Conservation (phyloP, 2,329 filamentous ascomycete genomes). For the Pyricularia sp. region DNA sequence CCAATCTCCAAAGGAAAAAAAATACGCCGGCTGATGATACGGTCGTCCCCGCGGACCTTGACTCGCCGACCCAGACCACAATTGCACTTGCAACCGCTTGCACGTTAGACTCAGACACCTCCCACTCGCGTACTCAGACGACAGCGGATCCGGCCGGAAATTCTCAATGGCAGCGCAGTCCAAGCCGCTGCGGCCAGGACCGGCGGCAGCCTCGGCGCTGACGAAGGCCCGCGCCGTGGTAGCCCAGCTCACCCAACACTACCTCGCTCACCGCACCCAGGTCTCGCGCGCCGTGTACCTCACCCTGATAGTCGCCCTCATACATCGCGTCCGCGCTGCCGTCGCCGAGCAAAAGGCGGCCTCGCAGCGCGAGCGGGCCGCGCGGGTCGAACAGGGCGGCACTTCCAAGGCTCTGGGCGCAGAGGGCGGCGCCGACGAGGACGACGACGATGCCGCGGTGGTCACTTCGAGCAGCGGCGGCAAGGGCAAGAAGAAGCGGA, state of each 20-base stretch:
- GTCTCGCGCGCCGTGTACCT: slow-evolving; percentile 81
- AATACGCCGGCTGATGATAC: neutral
- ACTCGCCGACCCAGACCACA: neutral
- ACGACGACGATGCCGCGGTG: slow-evolving; percentile 15
- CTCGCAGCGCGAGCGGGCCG: slow-evolving; percentile 55
- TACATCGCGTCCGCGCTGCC: slow-evolving; percentile 83
- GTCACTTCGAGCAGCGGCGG: slow-evolving; percentile 12
- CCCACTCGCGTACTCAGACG: neutral
- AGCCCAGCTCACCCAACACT: slow-evolving; percentile 59
- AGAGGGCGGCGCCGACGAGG: slow-evolving; percentile 23
- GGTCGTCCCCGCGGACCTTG: neutral
- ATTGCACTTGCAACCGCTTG: neutral
- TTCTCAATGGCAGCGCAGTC: slow-evolving; percentile 49
- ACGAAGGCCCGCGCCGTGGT: slow-evolving; percentile 57
- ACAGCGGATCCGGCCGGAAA: neutral
- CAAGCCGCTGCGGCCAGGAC: slow-evolving; percentile 44
- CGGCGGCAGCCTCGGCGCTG: slow-evolving; percentile 43
- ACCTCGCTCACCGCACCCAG: slow-evolving; percentile 68
- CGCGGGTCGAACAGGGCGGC: slow-evolving; percentile 29
- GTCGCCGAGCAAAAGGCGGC: slow-evolving; percentile 89
- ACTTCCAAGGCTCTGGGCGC: slow-evolving; percentile 29
- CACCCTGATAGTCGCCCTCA: slow-evolving; percentile 68
- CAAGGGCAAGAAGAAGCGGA: slow-evolving; percentile 35
- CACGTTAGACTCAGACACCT: neutral
- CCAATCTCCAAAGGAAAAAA: neutral